Percentiles rank a stretch among this genome's conserved stretches.
Evolutionary conservation across 495 filamentous ascomycete genomes (phyloP).

Genomic region (Neurospora discreta): DNA sequence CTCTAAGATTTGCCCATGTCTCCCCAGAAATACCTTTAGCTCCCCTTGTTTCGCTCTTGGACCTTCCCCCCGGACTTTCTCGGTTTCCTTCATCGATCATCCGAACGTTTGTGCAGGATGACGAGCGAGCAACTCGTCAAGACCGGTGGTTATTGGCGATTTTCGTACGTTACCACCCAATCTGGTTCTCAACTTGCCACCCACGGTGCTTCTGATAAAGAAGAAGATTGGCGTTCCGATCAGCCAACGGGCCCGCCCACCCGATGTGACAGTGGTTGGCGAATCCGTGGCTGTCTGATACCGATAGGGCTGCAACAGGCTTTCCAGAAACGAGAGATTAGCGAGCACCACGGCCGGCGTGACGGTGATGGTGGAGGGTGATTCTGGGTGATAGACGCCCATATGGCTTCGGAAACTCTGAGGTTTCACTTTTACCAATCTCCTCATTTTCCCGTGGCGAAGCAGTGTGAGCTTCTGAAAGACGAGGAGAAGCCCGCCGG

Average conservation of each 20-base stretch:
- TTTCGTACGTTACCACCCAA: not conserved
- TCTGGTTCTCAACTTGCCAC: not conserved
- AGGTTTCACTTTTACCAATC: not conserved
- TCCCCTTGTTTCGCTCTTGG: not conserved
- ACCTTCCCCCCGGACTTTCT: not conserved
- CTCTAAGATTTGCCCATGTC: not conserved
- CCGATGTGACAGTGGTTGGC: not conserved
- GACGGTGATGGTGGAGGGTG: not conserved
- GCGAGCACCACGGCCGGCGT: not conserved
- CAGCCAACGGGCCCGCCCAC: not conserved
- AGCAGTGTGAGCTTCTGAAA: not conserved
- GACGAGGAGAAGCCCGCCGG: not conserved
- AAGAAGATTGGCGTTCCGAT: not conserved
- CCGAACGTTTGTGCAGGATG: not conserved
- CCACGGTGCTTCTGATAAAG: not conserved
- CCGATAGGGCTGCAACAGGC: not conserved
- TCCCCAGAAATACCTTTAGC: not conserved
- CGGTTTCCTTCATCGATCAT: not conserved
- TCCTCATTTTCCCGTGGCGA: not conserved
- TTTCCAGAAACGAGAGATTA: not conserved
- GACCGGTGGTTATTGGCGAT: not conserved
- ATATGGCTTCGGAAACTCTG: not conserved
- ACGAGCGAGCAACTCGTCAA: not conserved
- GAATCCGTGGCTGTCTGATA: not conserved
- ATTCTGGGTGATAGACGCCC: not conserved